A percentile compares a stretch with the other conserved stretches of the same genome.
Evolutionary conservation across 2,329 filamentous ascomycete genomes (phyloP).

Genomic region (Cladophialophora chaetospira): DNA sequence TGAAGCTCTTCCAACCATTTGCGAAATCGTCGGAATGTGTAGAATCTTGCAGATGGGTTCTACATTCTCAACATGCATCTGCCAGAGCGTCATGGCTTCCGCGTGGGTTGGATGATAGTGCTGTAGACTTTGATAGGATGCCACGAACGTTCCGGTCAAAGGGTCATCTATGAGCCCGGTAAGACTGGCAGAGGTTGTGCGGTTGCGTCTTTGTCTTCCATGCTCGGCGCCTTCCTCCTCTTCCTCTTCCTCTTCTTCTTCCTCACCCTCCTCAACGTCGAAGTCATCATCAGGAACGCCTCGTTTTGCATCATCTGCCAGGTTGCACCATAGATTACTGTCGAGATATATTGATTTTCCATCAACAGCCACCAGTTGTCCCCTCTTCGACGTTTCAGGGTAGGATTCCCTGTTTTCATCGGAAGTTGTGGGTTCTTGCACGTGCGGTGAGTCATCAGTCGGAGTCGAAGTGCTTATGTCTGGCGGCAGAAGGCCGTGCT

Average conservation of each 20-base stretch:
- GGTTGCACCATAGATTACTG: background rate
- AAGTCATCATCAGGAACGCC: background rate
- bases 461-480: background rate
- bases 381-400: background rate
- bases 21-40: slow-evolving; percentile 35
- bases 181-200: background rate
- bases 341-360: background rate
- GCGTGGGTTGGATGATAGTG: background rate
- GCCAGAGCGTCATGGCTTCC: slow-evolving; percentile 29
- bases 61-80: slow-evolving; percentile 35
- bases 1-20: slow-evolving; percentile 34
- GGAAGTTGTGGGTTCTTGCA: background rate
- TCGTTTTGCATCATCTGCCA: background rate
- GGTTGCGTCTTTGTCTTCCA: background rate
- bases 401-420: background rate
- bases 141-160: background rate
- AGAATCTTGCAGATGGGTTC: slow-evolving; percentile 35
- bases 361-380: background rate
- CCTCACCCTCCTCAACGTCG: background rate
- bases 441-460: background rate
- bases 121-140: background rate
- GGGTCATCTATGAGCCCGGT: background rate
- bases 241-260: background rate
- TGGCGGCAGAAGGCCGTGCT: background rate
- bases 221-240: background rate